phyloP scores from a whole-genome alignment of 139 green algal species.

The Ettlia oleoabundans region DNA sequence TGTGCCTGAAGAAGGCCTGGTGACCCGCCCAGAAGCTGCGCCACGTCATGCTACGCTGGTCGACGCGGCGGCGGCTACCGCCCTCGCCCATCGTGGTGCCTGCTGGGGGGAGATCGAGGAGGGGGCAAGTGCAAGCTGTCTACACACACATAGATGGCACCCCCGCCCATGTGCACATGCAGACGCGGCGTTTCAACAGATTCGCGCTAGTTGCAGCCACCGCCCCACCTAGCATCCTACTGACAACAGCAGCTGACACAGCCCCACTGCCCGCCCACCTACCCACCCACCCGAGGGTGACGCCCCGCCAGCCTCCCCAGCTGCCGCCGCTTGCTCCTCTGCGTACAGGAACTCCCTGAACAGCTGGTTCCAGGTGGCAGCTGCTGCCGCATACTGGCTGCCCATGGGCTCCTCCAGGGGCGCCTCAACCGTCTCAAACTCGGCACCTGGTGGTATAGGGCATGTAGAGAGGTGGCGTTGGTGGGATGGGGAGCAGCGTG shows the following conservation, averaged over 20 bases:
- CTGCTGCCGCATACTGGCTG: conserved; percentile 40
- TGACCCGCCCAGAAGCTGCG: conserved; percentile 71
- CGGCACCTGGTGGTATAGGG: conserved; percentile 50
- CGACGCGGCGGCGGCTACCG: conserved; percentile 22
- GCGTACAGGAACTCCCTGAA: conserved; percentile 30
- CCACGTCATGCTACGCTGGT: conserved; percentile 55
- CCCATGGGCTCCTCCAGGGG: conserved; percentile 49
- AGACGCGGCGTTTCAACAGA: background rate
- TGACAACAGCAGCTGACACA: background rate
- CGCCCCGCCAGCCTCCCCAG: background rate
- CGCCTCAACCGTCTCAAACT: conserved; percentile 79
- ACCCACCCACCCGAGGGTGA: background rate
- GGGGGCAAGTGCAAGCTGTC: background rate
- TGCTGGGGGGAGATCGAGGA: no score
- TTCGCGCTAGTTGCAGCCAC: background rate
- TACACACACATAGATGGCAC: no score
- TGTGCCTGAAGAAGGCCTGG: conserved; percentile 82
- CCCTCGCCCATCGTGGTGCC: background rate
- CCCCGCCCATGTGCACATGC: no score
- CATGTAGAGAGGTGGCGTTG: background rate
- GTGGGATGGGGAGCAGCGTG: no score
- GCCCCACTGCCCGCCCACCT: background rate
- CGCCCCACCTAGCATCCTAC: background rate
- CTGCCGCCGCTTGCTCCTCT: conserved; percentile 8
- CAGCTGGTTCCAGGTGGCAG: conserved; percentile 51